These are phyloP conservation scores for Colletotrichum lindemuthianum DNA, from an alignment of 2,329 filamentous ascomycete genomes.

Conservation along the genomic window DNA sequence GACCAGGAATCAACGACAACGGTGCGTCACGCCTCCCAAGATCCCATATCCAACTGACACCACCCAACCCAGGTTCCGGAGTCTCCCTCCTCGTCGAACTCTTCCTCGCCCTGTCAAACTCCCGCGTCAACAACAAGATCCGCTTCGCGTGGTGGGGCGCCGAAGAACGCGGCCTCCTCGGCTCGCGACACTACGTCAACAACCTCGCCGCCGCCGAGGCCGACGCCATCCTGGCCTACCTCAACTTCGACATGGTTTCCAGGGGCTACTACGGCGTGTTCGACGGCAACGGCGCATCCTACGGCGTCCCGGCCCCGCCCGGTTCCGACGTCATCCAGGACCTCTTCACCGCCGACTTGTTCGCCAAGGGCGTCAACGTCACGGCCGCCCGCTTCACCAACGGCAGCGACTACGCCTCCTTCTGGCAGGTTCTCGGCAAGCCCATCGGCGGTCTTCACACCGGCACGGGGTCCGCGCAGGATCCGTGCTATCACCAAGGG, in stretches of 20 bases:
- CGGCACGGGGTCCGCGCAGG: conserved; percentile 62
- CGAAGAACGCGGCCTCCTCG: conserved; percentile 53
- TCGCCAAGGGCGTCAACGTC: conserved; percentile 44
- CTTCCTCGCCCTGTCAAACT: conserved; percentile 50
- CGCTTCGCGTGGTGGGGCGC: conserved; percentile 58
- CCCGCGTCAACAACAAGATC: conserved; percentile 48
- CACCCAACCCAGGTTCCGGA: conserved; percentile 43
- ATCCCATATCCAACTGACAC: background rate
- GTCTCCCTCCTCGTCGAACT: conserved; percentile 52
- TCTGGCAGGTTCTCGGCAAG: conserved; percentile 64
- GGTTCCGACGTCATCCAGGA: conserved; percentile 47
- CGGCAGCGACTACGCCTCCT: conserved; percentile 70
- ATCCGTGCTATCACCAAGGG: conserved; percentile 47
- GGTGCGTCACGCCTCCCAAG: conserved; percentile 38
- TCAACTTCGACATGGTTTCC: conserved; percentile 55
- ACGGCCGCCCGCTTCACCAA: conserved; percentile 47
- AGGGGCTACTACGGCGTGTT: conserved; percentile 49
- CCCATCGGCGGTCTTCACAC: conserved; percentile 67
- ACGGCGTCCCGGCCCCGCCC: conserved; percentile 47
- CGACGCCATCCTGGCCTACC: conserved; percentile 48
- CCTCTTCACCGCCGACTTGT: conserved; percentile 47
- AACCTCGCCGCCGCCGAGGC: conserved; percentile 45
- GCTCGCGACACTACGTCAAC: conserved; percentile 50
- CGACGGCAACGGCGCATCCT: conserved; percentile 47
- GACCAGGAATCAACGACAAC: conserved; percentile 58